These are phyloP conservation scores for Hordeum vulgare DNA, from an alignment of 176 grass and related monocot species.

Conservation along the genomic window MorexV3_pseudomolecules_assembly NC_058518.1:487804141-487804640, in stretches of 20 bases:
- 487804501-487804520: background rate
- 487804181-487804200: background rate
- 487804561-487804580: slow-evolving; percentile 77
- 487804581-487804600: slow-evolving; percentile 68
- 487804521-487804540: slow-evolving; percentile 10
- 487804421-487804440: slow-evolving; percentile 70
- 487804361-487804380: slow-evolving; percentile 24
- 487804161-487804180: background rate
- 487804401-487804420: slow-evolving; percentile 83
- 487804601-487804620: slow-evolving; percentile 86
- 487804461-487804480: slow-evolving; percentile 47
- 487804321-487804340: background rate
- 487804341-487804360: background rate
- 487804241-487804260: background rate
- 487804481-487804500: background rate
- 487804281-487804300: background rate
- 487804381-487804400: slow-evolving; percentile 82
- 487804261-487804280: background rate
- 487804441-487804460: slow-evolving; percentile 43
- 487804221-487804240: background rate
- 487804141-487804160: background rate
- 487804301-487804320: background rate
- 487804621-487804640: slow-evolving; percentile 50
- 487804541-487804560: slow-evolving; percentile 39
- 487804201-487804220: background rate